phyloP scores from a whole-genome alignment of 345 rosid species.

The Turritis glabra region DNA sequence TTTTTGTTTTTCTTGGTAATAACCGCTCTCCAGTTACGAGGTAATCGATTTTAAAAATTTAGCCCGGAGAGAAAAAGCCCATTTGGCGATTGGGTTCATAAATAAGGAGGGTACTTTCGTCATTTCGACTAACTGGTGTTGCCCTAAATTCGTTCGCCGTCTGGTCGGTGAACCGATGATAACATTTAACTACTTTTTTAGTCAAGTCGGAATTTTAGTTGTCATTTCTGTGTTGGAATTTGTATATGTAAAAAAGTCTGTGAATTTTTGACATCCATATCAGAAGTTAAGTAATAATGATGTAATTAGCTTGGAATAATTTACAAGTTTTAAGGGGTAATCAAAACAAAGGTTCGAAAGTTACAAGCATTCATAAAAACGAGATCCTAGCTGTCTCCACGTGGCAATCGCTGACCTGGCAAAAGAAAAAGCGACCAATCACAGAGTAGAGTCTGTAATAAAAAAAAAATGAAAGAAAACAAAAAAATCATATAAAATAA shows the following conservation, averaged over 20 bases:
- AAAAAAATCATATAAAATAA: not conserved
- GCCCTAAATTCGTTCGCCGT: not conserved
- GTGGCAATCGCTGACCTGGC: slow-evolving; percentile 34
- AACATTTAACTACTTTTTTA: too few relatives aligned
- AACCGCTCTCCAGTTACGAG: too few relatives aligned
- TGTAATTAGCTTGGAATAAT: not conserved
- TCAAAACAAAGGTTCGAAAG: not conserved
- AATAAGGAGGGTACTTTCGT: slow-evolving; percentile 4
- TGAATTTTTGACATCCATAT: not conserved
- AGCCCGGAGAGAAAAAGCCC: not conserved
- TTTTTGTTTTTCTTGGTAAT: too few relatives aligned
- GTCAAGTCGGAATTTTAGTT: not conserved
- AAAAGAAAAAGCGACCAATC: slow-evolving; percentile 29
- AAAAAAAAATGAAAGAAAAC: not conserved
- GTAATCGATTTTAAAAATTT: not conserved
- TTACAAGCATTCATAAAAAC: not conserved
- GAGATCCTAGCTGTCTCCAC: slow-evolving; percentile 26
- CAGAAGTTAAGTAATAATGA: not conserved
- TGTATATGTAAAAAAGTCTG: not conserved
- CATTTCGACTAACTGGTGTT: not conserved
- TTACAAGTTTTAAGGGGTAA: not conserved
- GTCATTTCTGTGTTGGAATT: not conserved
- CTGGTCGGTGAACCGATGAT: too few relatives aligned
- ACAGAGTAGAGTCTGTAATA: not conserved
- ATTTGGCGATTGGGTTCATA: not conserved